A percentile compares a stretch with the other conserved stretches of the same genome.
Evolutionary conservation across 2,329 filamentous ascomycete species (phyloP).

Genomic region (Acrocalymma vagum): DNA sequence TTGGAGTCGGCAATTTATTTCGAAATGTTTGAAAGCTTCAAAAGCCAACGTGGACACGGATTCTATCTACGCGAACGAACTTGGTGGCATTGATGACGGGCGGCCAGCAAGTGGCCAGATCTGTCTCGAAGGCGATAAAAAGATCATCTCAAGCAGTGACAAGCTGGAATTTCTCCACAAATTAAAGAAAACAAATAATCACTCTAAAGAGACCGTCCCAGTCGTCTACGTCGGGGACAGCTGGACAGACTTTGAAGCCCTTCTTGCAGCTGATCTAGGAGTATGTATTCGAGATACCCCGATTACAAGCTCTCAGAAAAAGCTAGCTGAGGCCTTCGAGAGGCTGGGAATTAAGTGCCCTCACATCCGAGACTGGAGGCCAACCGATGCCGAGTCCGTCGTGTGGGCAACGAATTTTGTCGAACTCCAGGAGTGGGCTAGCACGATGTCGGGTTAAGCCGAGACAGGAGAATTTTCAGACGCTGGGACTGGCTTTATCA

Average conservation of each 20-base stretch:
- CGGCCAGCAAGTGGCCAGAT: slow-evolving; percentile 27
- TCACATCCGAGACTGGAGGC: slow-evolving; percentile 22
- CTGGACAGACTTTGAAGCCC: slow-evolving; percentile 56
- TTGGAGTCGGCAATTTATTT: slow-evolving; percentile 56
- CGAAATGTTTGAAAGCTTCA: slow-evolving; percentile 28
- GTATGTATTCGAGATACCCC: slow-evolving; percentile 54
- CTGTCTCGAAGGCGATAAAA: slow-evolving; percentile 21
- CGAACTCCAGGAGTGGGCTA: slow-evolving; percentile 27
- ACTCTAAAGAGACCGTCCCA: slow-evolving; percentile 8
- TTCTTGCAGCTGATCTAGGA: slow-evolving; percentile 55
- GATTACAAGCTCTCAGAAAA: slow-evolving; percentile 42
- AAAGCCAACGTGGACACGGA: background rate
- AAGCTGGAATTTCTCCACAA: slow-evolving; percentile 44
- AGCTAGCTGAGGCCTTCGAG: slow-evolving; percentile 42
- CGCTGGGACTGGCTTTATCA: no score
- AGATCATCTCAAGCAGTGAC: slow-evolving; percentile 48
- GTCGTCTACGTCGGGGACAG: slow-evolving; percentile 59
- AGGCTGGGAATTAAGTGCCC: slow-evolving; percentile 37
- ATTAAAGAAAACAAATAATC: slow-evolving; percentile 8
- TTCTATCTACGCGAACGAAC: slow-evolving; percentile 30
- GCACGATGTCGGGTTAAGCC: no score
- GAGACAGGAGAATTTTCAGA: no score
- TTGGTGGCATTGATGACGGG: slow-evolving; percentile 23
- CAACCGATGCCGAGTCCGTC: slow-evolving; percentile 20
- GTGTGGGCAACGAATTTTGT: slow-evolving; percentile 39